A percentile compares a stretch with the other conserved stretches of the same genome.
These are phyloP conservation scores for Bipolaris zeicola DNA, from an alignment of 2,329 filamentous ascomycete species.

Conservation along the genomic window DNA sequence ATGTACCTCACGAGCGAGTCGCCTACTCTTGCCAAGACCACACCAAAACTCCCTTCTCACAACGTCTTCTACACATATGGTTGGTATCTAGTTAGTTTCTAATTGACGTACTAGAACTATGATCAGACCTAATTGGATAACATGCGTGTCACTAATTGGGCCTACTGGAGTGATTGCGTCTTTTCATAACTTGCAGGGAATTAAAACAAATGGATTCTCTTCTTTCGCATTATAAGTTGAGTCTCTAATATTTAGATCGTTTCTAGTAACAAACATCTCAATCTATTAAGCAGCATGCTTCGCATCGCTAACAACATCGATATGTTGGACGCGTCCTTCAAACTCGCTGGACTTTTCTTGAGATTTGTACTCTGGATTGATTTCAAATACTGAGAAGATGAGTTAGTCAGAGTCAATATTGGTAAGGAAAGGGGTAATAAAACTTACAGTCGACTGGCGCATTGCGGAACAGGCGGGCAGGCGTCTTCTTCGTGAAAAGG, in stretches of 20 bases:
- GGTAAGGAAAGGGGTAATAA: background rate
- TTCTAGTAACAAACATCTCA: background rate
- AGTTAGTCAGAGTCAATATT: conserved; percentile 5
- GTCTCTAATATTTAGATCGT: background rate
- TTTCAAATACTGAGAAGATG: conserved; percentile 19
- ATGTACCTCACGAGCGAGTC: background rate
- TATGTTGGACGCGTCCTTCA: background rate
- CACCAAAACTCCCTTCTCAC: background rate
- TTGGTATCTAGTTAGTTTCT: background rate
- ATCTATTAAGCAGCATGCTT: background rate
- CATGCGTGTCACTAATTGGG: background rate
- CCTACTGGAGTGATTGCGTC: background rate
- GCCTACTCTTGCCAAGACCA: background rate
- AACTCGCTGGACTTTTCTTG: conserved; percentile 7
- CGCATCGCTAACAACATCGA: background rate
- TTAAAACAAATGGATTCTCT: background rate
- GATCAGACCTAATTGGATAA: background rate
- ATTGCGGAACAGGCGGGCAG: conserved; percentile 15
- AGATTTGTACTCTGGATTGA: conserved; percentile 13
- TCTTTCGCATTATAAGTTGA: background rate
- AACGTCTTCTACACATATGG: background rate
- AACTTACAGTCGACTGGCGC: conserved; percentile 20
- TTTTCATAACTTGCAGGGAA: background rate
- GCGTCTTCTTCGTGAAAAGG: conserved; percentile 41
- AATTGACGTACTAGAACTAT: background rate